These are phyloP conservation scores for Yamadazyma spencermartinsiae DNA, from an alignment of 1,139 yeast genomes.

Conservation along the genomic window DNA sequence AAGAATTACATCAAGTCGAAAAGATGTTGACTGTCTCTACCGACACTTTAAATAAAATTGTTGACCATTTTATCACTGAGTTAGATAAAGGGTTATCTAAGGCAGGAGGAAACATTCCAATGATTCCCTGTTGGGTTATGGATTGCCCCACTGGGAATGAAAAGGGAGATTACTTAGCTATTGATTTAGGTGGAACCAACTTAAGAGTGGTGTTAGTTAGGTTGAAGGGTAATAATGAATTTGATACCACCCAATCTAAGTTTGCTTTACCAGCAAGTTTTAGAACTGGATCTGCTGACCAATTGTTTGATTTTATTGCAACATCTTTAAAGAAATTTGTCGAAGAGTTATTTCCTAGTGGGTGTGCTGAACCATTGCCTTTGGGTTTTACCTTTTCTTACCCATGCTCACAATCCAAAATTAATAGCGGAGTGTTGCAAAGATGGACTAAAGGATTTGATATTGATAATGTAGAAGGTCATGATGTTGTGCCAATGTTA, in stretches of 20 bases:
- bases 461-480: slow-evolving; percentile 89
- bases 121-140: slow-evolving; percentile 97
- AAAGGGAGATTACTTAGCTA: slow-evolving; percentile 84
- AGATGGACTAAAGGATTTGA: slow-evolving; percentile 99
- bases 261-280: slow-evolving; percentile 70
- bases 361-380: slow-evolving; percentile 55
- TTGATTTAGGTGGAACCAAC: slow-evolving; percentile 95
- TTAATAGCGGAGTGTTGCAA: slow-evolving; percentile 84
- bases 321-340: slow-evolving; percentile 67
- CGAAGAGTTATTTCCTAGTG: slow-evolving; percentile 63
- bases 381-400: slow-evolving; percentile 95
- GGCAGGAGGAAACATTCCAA: slow-evolving; percentile 83
- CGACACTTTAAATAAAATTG: slow-evolving; percentile 61
- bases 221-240: slow-evolving; percentile 74
- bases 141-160: slow-evolving; percentile 92
- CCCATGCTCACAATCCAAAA: slow-evolving; percentile 84
- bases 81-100: slow-evolving; percentile 77
- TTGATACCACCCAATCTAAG: slow-evolving; percentile 82
- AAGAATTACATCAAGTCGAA: slow-evolving; percentile 61
- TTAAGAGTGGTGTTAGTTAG: slow-evolving; percentile 85
- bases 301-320: slow-evolving; percentile 85
- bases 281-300: slow-evolving; percentile 78
- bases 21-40: slow-evolving; percentile 62
- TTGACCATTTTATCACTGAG: slow-evolving; percentile 63
- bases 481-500: slow-evolving; percentile 90